A percentile compares a stretch with the other conserved stretches of the same genome.
Evolutionary conservation across 768 basidiomycete genomes (phyloP).

Genomic region (Psilocybe sp.): DNA sequence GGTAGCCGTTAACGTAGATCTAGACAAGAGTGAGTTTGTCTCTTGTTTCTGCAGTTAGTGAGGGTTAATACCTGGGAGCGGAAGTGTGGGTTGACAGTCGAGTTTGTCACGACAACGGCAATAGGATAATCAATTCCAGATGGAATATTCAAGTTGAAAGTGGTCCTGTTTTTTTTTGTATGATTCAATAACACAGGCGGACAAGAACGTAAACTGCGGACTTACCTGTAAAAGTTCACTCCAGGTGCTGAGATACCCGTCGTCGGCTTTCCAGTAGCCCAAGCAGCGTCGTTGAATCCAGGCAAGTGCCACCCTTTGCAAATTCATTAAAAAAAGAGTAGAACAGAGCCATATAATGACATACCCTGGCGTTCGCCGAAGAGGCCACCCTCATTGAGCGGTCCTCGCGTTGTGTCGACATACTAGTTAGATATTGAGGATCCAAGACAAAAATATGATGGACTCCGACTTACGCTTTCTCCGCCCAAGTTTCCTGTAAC

Average conservation of each 20-base stretch:
- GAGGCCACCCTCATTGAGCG: constrained; percentile 60
- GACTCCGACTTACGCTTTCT: constrained; percentile 31
- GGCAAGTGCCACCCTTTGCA: constrained; percentile 55
- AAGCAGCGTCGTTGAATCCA: constrained; percentile 44
- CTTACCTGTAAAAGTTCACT: constrained; percentile 45
- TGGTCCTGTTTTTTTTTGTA: constrained; percentile 24
- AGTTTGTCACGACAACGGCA: constrained; percentile 40
- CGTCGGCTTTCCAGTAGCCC: constrained; percentile 41
- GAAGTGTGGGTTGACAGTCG: constrained; percentile 41
- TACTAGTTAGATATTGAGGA: constrained; percentile 27
- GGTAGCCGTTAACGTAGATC: constrained; percentile 44
- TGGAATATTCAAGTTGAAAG: constrained; percentile 43
- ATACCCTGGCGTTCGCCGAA: constrained; percentile 52
- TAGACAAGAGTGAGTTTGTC: constrained; percentile 5
- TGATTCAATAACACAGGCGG: not conserved
- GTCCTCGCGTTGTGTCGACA: constrained; percentile 46
- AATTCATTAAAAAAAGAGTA: constrained; percentile 1
- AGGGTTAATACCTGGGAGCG: constrained; percentile 35
- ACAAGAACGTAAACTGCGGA: not conserved
- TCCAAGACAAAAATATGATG: not conserved
- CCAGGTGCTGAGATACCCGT: constrained; percentile 39
- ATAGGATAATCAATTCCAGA: constrained; percentile 47
- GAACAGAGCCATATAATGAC: not conserved
- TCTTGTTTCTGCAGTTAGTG: not conserved
- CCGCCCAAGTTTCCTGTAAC: constrained; percentile 49